phyloP scores from a whole-genome alignment of 805 yeast species.

The Candida lessepsii region DNA sequence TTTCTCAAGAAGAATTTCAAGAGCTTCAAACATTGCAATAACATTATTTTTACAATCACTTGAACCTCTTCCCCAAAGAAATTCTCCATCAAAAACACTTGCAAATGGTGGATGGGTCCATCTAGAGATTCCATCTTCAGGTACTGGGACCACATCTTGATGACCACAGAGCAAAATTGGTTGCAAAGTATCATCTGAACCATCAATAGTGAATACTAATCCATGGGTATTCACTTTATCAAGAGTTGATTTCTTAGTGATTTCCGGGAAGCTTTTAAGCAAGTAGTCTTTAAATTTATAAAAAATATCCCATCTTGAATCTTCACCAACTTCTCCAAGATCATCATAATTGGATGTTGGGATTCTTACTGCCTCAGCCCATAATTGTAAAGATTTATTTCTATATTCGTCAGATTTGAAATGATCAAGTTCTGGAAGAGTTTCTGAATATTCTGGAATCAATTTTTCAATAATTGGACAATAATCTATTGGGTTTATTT shows the following conservation, averaged over 20 bases:
- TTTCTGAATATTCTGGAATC: constrained; percentile 1
- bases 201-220: constrained; percentile 61
- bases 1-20: constrained; percentile 53
- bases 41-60: constrained; percentile 73
- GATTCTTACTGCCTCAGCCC: constrained; percentile 12
- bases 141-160: constrained; percentile 80
- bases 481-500: constrained; percentile 24
- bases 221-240: constrained; percentile 62
- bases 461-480: constrained; percentile 10
- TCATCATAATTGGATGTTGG: constrained; percentile 13
- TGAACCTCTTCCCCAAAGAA: constrained; percentile 76
- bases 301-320: constrained; percentile 39
- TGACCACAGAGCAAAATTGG: constrained; percentile 74
- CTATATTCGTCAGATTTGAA: constrained; percentile 10
- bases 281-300: constrained; percentile 52
- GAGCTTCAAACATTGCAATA: constrained; percentile 63
- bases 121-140: constrained; percentile 48
- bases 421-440: constrained; percentile 6
- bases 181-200: constrained; percentile 50
- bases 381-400: constrained; percentile 9
- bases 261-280: constrained; percentile 51
- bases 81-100: constrained; percentile 59
- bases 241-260: constrained; percentile 47
- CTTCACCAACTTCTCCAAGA: constrained; percentile 12
- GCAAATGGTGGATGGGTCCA: constrained; percentile 71